These are phyloP conservation scores for Blastomyces parvus DNA, from an alignment of 2,329 filamentous ascomycete species.

Conservation along the genomic window DNA sequence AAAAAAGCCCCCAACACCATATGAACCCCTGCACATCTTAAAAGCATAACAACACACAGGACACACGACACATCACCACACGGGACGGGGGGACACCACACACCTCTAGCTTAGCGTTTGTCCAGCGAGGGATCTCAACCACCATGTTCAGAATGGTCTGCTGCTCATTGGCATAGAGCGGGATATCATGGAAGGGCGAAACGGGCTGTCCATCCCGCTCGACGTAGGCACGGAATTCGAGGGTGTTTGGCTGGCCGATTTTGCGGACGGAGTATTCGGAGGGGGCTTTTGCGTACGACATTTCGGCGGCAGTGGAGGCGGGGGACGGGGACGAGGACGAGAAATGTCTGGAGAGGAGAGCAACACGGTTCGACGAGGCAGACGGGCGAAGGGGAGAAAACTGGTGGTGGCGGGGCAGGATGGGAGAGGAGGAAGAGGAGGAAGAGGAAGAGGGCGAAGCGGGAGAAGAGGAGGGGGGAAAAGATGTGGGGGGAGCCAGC, in stretches of 20 bases:
- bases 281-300: slow-evolving; percentile 44
- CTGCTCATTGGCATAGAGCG: slow-evolving; percentile 93
- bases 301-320: slow-evolving; percentile 20
- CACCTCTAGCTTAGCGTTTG: slow-evolving; percentile 99
- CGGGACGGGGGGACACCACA: slow-evolving; percentile 24
- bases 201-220: slow-evolving; percentile 93
- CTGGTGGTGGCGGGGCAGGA: slow-evolving; percentile 15
- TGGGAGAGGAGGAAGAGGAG: slow-evolving; percentile 19
- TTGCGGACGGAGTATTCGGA: slow-evolving; percentile 70
- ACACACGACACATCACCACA: too few species aligned
- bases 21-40: background rate
- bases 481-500: slow-evolving; percentile 33
- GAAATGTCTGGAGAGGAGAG: slow-evolving; percentile 42
- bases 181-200: slow-evolving; percentile 97
- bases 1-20: background rate
- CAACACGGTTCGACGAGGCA: slow-evolving; percentile 25
- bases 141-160: slow-evolving; percentile 98
- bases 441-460: slow-evolving; percentile 17
- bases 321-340: too few species aligned
- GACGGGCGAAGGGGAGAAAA: slow-evolving; percentile 10
- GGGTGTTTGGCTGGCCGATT: slow-evolving; percentile 79
- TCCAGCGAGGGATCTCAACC: slow-evolving; percentile 98
- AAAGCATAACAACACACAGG: background rate
- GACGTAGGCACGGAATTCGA: slow-evolving; percentile 95
- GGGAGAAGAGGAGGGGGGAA: slow-evolving; percentile 15